Conservation (phyloP, 1,284 basidiomycete genomes). For the Rhodotorula sp. region DNA sequence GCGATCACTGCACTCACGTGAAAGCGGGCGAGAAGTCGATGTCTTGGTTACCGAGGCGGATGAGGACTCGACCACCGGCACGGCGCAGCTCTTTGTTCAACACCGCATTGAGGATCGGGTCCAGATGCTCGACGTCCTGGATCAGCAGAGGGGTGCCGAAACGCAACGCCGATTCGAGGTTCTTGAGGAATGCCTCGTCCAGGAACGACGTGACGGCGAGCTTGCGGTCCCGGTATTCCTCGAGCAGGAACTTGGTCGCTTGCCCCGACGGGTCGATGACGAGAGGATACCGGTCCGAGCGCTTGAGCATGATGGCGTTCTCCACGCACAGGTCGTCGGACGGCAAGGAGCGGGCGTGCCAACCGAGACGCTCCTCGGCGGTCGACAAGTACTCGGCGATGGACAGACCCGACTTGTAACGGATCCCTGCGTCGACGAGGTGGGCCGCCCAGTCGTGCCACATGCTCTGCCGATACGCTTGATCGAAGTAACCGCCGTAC, state of each 20-base stretch:
- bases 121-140: conserved; percentile 96
- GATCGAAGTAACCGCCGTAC: conserved; percentile 98
- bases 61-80: conserved; percentile 89
- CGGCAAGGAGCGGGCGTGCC: conserved; percentile 93
- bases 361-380: conserved; percentile 91
- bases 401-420: conserved; percentile 88
- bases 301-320: conserved; percentile 98
- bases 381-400: conserved; percentile 95
- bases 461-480: conserved; percentile 95
- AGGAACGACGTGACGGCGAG: conserved; percentile 98
- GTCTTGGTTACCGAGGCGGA: conserved; percentile 96
- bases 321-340: conserved; percentile 94
- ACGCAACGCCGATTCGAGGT: conserved; percentile 95
- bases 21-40: conserved; percentile 99
- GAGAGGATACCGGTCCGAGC: conserved; percentile 96
- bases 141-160: conserved; percentile 98
- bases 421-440: conserved; percentile 82
- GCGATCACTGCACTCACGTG: conserved; percentile 55
- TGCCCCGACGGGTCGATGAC: conserved; percentile 99
- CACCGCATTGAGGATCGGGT: conserved; percentile 96
- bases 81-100: conserved; percentile 92
- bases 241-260: conserved; percentile 88
- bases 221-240: conserved; percentile 94
- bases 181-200: conserved; percentile 97
- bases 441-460: conserved; percentile 94